These are phyloP conservation scores for Luzula sylvatica DNA, from an alignment of 176 grass and related monocot species.

Conservation along the genomic window DNA sequence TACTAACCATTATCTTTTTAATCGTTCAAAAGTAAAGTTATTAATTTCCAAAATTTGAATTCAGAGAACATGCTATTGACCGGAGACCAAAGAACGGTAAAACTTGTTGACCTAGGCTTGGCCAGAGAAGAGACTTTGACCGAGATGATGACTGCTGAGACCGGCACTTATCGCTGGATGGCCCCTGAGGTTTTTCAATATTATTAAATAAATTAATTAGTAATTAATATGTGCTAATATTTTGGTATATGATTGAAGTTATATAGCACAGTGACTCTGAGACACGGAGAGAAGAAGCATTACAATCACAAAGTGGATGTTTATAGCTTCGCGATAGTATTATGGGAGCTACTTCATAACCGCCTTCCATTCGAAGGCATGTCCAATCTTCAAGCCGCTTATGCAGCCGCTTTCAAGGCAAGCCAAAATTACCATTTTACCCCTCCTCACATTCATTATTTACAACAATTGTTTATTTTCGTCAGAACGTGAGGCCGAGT, in stretches of 20 bases:
- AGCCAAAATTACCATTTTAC: background rate
- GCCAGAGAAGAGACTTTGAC: constrained; percentile 98
- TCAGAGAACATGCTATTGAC: constrained; percentile 85
- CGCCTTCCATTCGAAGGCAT: constrained; percentile 91
- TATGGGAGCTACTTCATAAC: constrained; percentile 97
- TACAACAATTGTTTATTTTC: constrained; percentile 11
- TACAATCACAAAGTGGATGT: constrained; percentile 99
- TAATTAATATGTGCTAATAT: no score
- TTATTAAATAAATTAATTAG: no score
- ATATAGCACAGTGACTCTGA: constrained; percentile 95
- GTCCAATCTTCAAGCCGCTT: constrained; percentile 97
- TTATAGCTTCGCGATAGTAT: constrained; percentile 95
- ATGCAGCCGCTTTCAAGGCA: constrained; percentile 99
- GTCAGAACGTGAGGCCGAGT: constrained; percentile 80
- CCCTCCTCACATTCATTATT: background rate
- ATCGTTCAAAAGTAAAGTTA: no score
- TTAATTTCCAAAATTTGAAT: background rate
- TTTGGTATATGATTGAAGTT: constrained; percentile 47
- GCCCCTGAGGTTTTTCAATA: constrained; percentile 72
- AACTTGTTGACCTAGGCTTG: constrained; percentile 98
- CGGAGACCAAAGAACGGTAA: constrained; percentile 79
- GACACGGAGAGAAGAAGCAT: constrained; percentile 98
- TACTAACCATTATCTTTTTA: no score
- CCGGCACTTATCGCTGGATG: constrained; percentile 99
- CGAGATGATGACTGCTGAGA: constrained; percentile 99